These are phyloP conservation scores for Suhomyces choctaworum DNA, from an alignment of 1,139 yeast genomes.

Conservation along the genomic window DNA sequence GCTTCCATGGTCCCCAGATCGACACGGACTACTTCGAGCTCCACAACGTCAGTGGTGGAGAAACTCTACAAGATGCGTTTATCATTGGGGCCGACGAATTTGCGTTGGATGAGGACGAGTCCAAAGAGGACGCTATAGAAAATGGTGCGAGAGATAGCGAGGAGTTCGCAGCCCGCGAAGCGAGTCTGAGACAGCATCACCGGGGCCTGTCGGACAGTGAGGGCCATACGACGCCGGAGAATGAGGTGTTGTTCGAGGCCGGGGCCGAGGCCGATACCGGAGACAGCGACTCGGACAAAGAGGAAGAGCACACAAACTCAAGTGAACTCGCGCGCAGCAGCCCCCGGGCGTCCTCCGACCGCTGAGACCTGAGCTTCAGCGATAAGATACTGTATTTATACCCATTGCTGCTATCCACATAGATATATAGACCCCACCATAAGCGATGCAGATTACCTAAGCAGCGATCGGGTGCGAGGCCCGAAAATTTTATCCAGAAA, in stretches of 20 bases:
- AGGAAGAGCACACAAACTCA: no score
- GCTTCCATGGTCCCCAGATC: slow-evolving; percentile 66
- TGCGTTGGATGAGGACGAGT: slow-evolving; percentile 17
- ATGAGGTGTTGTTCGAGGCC: slow-evolving; percentile 7
- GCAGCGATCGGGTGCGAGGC: slow-evolving; percentile 1
- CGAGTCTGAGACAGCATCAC: no score
- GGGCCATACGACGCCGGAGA: no score
- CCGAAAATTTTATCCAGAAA: slow-evolving; percentile 9
- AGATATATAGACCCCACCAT: not conserved
- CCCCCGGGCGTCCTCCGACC: no score
- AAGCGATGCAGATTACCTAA: slow-evolving; percentile 2
- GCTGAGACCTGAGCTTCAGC: no score
- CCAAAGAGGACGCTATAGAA: not conserved
- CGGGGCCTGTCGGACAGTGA: no score
- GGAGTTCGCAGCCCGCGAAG: no score
- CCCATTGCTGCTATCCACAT: not conserved
- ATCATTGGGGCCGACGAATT: slow-evolving; percentile 17
- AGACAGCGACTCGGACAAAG: no score
- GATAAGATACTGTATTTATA: not conserved
- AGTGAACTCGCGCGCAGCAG: no score
- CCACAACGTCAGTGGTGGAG: slow-evolving; percentile 27
- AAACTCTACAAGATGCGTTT: slow-evolving; percentile 14
- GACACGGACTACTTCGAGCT: slow-evolving; percentile 52
- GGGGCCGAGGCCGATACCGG: no score
- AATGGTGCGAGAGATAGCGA: not conserved